Percentiles rank a stretch among this genome's conserved stretches.
Conservation (phyloP, 352 stramenopile genomes). For the Phytophthora pisi region DNA sequence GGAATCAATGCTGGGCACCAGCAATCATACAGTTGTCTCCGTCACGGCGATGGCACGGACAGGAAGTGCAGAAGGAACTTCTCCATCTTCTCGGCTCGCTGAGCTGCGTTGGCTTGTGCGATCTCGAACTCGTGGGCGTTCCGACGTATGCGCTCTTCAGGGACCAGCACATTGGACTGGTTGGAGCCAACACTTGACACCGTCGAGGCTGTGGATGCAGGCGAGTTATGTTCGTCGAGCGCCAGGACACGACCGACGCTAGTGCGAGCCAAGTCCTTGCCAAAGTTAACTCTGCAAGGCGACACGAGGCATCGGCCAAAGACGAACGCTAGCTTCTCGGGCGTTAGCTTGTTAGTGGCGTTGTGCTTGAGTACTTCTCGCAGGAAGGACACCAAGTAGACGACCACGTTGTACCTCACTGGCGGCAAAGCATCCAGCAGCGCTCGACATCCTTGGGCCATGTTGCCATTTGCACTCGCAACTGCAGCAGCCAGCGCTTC, state of each 20-base stretch:
- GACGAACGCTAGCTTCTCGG: conserved; percentile 77
- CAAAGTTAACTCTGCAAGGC: conserved; percentile 38
- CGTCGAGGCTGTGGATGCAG: conserved; percentile 48
- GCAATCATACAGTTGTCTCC: conserved; percentile 11
- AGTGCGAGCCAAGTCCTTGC: conserved; percentile 19
- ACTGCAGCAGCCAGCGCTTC: conserved; percentile 78
- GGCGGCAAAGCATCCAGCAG: conserved; percentile 88
- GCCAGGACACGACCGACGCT: conserved; percentile 21
- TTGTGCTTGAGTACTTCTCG: conserved; percentile 91
- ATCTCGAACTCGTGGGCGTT: conserved; percentile 60
- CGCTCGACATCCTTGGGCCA: conserved; percentile 74
- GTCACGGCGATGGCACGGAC: conserved; percentile 53
- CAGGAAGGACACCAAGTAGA: conserved; percentile 97
- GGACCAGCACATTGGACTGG: conserved; percentile 44
- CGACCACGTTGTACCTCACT: conserved; percentile 96
- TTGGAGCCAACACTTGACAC: conserved; percentile 34
- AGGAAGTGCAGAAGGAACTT: conserved; percentile 74
- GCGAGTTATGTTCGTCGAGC: conserved; percentile 28
- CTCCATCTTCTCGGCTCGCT: conserved; percentile 78
- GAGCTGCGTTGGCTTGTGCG: conserved; percentile 53
- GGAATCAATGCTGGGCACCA: conserved; percentile 6
- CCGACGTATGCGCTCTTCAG: conserved; percentile 65
- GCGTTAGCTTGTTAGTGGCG: conserved; percentile 64
- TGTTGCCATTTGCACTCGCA: conserved; percentile 64
- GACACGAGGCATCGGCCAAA: conserved; percentile 77